Percentiles rank a stretch among this genome's conserved stretches.
Conservation (phyloP, 805 yeast genomes). For the Metschnikowia lachancei region DNA sequence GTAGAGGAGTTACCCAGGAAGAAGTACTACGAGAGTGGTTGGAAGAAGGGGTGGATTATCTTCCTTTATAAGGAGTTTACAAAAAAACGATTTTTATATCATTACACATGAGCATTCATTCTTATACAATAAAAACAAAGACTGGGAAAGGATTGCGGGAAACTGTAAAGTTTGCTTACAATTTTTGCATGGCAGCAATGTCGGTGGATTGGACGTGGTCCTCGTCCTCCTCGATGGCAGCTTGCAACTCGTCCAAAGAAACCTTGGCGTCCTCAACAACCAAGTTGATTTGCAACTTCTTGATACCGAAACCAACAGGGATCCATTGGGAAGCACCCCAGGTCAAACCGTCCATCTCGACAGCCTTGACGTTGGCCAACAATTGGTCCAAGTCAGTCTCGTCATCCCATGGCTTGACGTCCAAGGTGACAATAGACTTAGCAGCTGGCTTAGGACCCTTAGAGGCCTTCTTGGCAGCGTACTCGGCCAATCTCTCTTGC, state of each 20-base stretch:
- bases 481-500: conserved; percentile 96
- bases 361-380: conserved; percentile 79
- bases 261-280: conserved; percentile 98
- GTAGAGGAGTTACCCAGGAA: conserved; percentile 41
- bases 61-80: conserved; percentile 32
- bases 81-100: not conserved
- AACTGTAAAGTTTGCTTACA: conserved; percentile 65
- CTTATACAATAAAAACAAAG: conserved; percentile 26
- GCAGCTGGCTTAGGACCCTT: conserved; percentile 98
- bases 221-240: conserved; percentile 81
- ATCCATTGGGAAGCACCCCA: conserved; percentile 99
- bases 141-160: conserved; percentile 4
- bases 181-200: conserved; percentile 96
- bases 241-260: conserved; percentile 85
- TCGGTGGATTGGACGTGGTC: conserved; percentile 99
- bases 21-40: conserved; percentile 43
- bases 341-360: conserved; percentile 86
- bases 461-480: conserved; percentile 96
- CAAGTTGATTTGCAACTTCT: conserved; percentile 97
- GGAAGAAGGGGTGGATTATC: conserved; percentile 49
- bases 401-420: conserved; percentile 99
- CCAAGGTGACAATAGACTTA: conserved; percentile 93
- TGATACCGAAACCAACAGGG: conserved; percentile 99
- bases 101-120: conserved; percentile 17
- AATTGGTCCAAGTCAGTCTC: conserved; percentile 93